Base-by-base conservation (phyloP, 2,329 filamentous ascomycete species). In the Laburnicola sp. region DNA sequence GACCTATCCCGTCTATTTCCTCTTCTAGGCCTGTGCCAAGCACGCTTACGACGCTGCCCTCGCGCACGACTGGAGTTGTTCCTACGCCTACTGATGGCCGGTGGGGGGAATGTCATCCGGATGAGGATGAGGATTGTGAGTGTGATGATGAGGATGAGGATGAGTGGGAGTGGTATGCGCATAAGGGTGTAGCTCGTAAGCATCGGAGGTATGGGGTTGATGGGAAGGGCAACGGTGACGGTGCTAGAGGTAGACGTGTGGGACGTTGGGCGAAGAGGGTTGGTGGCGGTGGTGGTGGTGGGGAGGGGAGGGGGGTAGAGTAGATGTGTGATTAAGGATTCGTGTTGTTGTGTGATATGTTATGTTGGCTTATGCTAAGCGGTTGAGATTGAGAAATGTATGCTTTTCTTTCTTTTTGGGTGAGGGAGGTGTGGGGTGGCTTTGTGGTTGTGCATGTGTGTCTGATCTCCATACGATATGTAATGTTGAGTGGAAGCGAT, bases 121-220 rank as follows among this genome's bases (percentile, higher is more conserved):
- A 47, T 25, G 44, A 47, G 16, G 44, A 47, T 8, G 44, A 47
- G 5, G 44, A 47, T 27, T 47, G 44, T 27, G 36, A 34, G 28
- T 47, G 44, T n/a, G 44, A 47, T 25, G 44, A 47, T n/a, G 34
- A 40, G 4, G 44, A 47, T 25, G 35, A 40, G 9, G 35, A 47
- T 5, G 44, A 47, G 2, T 47, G 44, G 44, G 44, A 38, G 9
- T 47, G 34, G 36, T 31, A 31, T 4, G 31, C 22, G 35, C 44
- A 47, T 21, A 47, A 47, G 35, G 44, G 44, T 3, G 27, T 39
- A 27, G 28, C 26, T 21, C 44, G 39, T 10, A 39, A 34, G 11
- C 44, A 47, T n/a, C 44, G 16, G 11, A 21, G 23, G 22, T 4
- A 28, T 21, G 42, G 32, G 6, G 9, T 16, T 22, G 22, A 47